Percentiles rank a stretch among this genome's conserved stretches.
These are phyloP conservation scores for Melampsora occidentalis DNA, from an alignment of 1,284 basidiomycete species.

Conservation along the genomic window DNA sequence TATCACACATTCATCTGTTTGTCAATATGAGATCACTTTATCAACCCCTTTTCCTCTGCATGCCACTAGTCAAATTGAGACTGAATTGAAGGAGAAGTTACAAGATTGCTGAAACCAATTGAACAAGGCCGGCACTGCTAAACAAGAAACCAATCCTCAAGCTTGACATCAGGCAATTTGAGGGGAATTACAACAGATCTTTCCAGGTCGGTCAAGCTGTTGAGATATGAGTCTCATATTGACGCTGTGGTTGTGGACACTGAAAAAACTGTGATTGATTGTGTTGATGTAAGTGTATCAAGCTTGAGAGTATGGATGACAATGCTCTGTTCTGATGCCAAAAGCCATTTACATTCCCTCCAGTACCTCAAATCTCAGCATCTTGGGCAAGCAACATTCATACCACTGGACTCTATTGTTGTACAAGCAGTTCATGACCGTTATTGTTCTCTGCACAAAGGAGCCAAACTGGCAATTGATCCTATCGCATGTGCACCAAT, in stretches of 20 bases:
- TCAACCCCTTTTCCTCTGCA: background rate
- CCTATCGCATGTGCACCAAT: conserved; percentile 74
- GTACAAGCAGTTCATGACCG: conserved; percentile 92
- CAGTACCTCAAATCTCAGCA: conserved; percentile 94
- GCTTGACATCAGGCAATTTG: conserved; percentile 79
- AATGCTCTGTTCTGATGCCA: background rate
- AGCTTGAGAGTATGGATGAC: background rate
- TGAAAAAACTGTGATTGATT: conserved; percentile 94
- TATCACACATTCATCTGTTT: conserved; percentile 32
- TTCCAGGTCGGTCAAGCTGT: conserved; percentile 62
- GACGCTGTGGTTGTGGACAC: conserved; percentile 95
- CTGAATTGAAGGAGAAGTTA: conserved; percentile 86
- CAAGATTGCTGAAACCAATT: conserved; percentile 77
- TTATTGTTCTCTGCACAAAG: conserved; percentile 85
- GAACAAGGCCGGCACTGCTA: conserved; percentile 80
- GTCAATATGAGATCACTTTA: background rate
- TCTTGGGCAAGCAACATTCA: conserved; percentile 90
- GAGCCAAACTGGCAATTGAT: conserved; percentile 88
- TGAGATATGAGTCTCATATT: conserved; percentile 59
- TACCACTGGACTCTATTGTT: conserved; percentile 93
- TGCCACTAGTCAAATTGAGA: conserved; percentile 67
- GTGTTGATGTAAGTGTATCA: conserved; percentile 70
- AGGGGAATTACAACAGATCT: conserved; percentile 74
- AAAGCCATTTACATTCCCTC: background rate
- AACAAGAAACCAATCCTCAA: conserved; percentile 79